Conservation (phyloP, 176 grass and related monocot species). For the Melocanna baccifera region DNA sequence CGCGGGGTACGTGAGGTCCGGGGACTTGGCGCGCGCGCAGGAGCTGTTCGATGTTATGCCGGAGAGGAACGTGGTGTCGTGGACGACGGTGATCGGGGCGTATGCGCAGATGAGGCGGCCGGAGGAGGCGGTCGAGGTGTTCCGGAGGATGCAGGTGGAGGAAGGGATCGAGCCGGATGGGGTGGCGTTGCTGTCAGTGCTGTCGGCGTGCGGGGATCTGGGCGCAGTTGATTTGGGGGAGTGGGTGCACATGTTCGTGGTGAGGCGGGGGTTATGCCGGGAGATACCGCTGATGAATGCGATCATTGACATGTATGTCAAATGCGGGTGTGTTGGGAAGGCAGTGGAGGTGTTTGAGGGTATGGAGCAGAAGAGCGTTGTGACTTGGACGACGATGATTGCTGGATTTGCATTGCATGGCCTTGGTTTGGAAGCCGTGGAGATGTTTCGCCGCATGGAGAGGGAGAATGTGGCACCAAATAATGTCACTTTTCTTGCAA, state of each 20-base stretch:
- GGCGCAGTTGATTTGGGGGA: conserved; percentile 68
- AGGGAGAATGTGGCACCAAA: conserved; percentile 57
- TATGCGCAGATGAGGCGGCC: conserved; percentile 49
- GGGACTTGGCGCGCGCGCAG: conserved; percentile 36
- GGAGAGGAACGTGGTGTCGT: conserved; percentile 56
- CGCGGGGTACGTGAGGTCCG: conserved; percentile 45
- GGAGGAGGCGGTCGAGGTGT: conserved; percentile 54
- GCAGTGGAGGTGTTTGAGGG: conserved; percentile 68
- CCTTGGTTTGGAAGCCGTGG: conserved; percentile 53
- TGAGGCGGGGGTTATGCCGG: conserved; percentile 29
- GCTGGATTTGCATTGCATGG: conserved; percentile 72
- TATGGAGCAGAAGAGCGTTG: conserved; percentile 54
- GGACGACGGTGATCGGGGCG: conserved; percentile 64
- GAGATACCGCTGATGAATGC: conserved; percentile 61
- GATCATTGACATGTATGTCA: conserved; percentile 77
- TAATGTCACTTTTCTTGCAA: conserved; percentile 62
- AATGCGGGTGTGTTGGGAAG: conserved; percentile 55
- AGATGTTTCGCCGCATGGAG: conserved; percentile 72
- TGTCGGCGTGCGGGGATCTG: conserved; percentile 66
- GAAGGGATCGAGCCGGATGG: conserved; percentile 55
- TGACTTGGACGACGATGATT: conserved; percentile 71
- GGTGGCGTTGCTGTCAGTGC: conserved; percentile 56
- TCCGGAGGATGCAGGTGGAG: conserved; percentile 79
- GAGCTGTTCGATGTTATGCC: conserved; percentile 69
- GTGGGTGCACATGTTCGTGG: conserved; percentile 61